Percentiles rank a stretch among this genome's conserved stretches.
phyloP scores from a whole-genome alignment of 2,329 filamentous ascomycete genomes.

The Lachnellula hyalina region DNA sequence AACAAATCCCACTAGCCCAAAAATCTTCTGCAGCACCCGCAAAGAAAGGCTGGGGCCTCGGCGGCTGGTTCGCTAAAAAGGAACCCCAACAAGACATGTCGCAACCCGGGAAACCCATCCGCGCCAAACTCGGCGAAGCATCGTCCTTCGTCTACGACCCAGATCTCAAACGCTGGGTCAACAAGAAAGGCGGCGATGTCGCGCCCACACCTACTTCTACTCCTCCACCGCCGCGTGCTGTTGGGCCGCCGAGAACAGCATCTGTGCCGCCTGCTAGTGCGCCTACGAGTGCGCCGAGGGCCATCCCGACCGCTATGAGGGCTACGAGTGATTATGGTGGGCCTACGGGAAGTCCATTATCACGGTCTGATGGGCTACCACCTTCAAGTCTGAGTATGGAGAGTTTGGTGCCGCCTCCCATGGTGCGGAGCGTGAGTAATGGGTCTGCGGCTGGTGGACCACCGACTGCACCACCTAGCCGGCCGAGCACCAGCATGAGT shows the following conservation, averaged over 20 bases:
- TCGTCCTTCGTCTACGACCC: slow-evolving; percentile 92
- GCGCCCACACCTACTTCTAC: slow-evolving; percentile 56
- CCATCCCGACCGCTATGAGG: not conserved
- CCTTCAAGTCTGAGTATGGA: not conserved
- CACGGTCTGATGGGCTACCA: slow-evolving; percentile 3
- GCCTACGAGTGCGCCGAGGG: slow-evolving; percentile 3
- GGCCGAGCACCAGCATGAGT: slow-evolving; percentile 77
- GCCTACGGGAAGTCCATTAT: slow-evolving; percentile 28
- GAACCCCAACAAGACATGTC: slow-evolving; percentile 33
- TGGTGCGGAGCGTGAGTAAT: slow-evolving; percentile 25
- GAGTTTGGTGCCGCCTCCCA: slow-evolving; percentile 16
- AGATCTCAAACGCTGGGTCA: slow-evolving; percentile 96
- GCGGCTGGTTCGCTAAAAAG: slow-evolving; percentile 70
- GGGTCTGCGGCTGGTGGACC: slow-evolving; percentile 18
- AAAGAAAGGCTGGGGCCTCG: slow-evolving; percentile 74
- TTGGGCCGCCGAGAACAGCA: slow-evolving; percentile 37
- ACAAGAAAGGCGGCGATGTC: slow-evolving; percentile 75
- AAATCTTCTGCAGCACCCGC: slow-evolving; percentile 45
- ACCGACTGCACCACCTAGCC: slow-evolving; percentile 48
- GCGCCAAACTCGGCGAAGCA: slow-evolving; percentile 89
- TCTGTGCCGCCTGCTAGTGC: slow-evolving; percentile 13
- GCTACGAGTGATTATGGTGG: slow-evolving; percentile 15
- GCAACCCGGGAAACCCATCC: slow-evolving; percentile 64
- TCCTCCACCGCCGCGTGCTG: slow-evolving; percentile 69
- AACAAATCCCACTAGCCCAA: slow-evolving; percentile 48